phyloP scores from a whole-genome alignment of 140 eudicot species.

The Erigeron philadelphicus region DNA sequence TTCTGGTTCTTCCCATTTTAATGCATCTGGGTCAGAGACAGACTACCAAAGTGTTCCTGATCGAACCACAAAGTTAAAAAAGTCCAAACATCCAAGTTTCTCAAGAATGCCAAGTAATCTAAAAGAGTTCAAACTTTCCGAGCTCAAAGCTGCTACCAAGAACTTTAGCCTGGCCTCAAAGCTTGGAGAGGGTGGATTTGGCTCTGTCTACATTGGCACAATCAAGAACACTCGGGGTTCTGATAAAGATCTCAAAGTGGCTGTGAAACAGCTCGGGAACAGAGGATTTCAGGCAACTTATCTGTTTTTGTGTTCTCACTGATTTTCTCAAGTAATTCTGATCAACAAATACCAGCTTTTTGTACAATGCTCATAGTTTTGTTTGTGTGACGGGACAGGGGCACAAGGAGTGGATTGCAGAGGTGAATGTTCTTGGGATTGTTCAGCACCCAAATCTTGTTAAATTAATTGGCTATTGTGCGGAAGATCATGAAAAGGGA shows the following conservation, averaged over 20 bases:
- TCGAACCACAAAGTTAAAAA: conserved; percentile 44
- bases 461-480: conserved; percentile 71
- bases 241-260: conserved; percentile 40
- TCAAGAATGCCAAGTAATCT: conserved; percentile 54
- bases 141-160: conserved; percentile 49
- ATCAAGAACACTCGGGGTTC: conserved; percentile 39
- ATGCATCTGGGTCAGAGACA: conserved; percentile 52
- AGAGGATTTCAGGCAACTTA: conserved; percentile 54
- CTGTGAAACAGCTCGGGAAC: conserved; percentile 56
- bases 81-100: conserved; percentile 38
- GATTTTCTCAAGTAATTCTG: background rate
- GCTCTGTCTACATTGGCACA: conserved; percentile 52
- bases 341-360: background rate
- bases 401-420: conserved; percentile 93
- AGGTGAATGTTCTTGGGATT: conserved; percentile 77
- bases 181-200: conserved; percentile 76
- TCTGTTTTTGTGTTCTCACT: background rate
- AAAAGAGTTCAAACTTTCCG: conserved; percentile 46
- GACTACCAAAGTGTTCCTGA: conserved; percentile 45
- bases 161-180: conserved; percentile 44
- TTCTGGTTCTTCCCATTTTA: conserved; percentile 45
- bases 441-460: conserved; percentile 88
- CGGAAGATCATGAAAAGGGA: conserved; percentile 86
- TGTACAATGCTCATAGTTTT: background rate
- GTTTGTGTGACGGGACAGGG: conserved; percentile 44